Percentiles rank a stretch among this genome's conserved stretches.
Conservation (phyloP, 2,329 filamentous ascomycete species). For the Triangularia setosa region DNA sequence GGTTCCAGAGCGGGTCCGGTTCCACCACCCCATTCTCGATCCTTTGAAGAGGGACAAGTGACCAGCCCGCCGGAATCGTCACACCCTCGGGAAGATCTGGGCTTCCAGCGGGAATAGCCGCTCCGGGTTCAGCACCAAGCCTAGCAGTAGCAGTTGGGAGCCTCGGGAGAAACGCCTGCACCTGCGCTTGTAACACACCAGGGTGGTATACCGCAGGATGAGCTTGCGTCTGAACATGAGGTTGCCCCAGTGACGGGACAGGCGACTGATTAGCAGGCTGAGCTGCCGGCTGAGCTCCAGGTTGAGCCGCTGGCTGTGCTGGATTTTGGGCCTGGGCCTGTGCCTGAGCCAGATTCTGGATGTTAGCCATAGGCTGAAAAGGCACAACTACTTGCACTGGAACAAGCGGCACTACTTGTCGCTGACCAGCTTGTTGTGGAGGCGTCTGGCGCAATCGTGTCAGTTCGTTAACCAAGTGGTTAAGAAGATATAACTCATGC, state of each 20-base stretch:
- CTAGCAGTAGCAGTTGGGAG: conserved; percentile 37
- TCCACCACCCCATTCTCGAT: conserved; percentile 36
- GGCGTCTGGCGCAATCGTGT: conserved; percentile 57
- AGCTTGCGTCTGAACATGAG: conserved; percentile 10
- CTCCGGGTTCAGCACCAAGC: conserved; percentile 41
- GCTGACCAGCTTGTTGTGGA: conserved; percentile 29
- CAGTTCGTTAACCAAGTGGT: conserved; percentile 64
- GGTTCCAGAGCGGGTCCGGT: conserved; percentile 12
- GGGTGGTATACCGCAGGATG: conserved; percentile 18
- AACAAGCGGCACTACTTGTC: conserved; percentile 1
- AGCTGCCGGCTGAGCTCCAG: not conserved
- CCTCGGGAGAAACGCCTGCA: conserved; percentile 8
- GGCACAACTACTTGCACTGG: not conserved
- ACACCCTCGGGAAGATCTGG: conserved; percentile 60
- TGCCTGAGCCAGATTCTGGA: not conserved
- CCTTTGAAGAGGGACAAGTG: conserved; percentile 58
- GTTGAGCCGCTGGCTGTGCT: conserved; percentile 11
- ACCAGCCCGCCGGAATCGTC: conserved; percentile 62
- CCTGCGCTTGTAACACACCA: conserved; percentile 21
- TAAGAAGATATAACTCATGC: conserved; percentile 65
- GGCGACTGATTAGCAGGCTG: not conserved
- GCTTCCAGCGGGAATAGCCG: conserved; percentile 56
- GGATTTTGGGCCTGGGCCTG: not conserved
- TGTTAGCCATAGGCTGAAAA: not conserved
- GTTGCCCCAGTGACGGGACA: conserved; percentile 1